phyloP scores from a whole-genome alignment of 2,329 filamentous ascomycete species.

The Phoma sp. region DNA sequence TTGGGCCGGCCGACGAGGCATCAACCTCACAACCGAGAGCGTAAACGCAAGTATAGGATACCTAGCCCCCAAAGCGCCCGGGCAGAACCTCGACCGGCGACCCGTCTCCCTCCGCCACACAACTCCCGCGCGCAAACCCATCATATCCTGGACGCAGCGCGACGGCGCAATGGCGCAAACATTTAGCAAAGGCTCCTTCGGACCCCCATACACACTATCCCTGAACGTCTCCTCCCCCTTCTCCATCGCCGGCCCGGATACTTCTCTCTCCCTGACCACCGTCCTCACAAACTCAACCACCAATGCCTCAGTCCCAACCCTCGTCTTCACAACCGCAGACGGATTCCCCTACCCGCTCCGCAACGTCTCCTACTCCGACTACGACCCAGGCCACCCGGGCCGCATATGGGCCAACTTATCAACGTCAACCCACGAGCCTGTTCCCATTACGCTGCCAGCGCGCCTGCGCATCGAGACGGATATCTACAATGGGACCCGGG shows the following conservation, averaged over 20 bases:
- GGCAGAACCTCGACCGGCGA: conserved; percentile 54
- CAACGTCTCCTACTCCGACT: conserved; percentile 52
- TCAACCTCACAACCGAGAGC: conserved; percentile 33
- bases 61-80: conserved; percentile 46
- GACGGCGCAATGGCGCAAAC: conserved; percentile 11
- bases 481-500: conserved; percentile 55
- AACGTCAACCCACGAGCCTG: conserved; percentile 53
- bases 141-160: conserved; percentile 44
- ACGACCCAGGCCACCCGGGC: conserved; percentile 56
- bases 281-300: conserved; percentile 18
- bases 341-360: conserved; percentile 57
- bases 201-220: conserved; percentile 54
- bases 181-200: conserved; percentile 52
- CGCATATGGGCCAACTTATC: conserved; percentile 61
- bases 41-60: conserved; percentile 48
- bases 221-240: conserved; percentile 53
- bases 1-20: conserved; percentile 52
- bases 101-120: conserved; percentile 13
- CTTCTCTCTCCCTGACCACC: conserved; percentile 47
- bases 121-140: conserved; percentile 22
- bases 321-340: conserved; percentile 53
- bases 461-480: conserved; percentile 55
- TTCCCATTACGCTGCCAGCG: conserved; percentile 44
- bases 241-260: conserved; percentile 53
- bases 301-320: conserved; percentile 25